A percentile compares a stretch with the other conserved stretches of the same genome.
Conservation (phyloP, 768 basidiomycete species). For the Lactifluus rugatus region DNA sequence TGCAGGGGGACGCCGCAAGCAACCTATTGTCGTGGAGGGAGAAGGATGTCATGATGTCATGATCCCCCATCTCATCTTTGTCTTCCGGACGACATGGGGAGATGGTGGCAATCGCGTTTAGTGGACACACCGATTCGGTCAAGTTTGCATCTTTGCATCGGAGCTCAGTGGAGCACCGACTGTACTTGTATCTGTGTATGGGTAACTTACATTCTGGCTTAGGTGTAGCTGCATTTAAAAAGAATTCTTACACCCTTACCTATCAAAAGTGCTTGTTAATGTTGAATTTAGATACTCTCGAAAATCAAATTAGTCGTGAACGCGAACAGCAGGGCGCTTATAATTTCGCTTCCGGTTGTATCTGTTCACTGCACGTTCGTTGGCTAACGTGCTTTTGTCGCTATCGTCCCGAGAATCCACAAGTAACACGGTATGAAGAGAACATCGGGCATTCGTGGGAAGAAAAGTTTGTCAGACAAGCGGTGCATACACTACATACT, state of each 20-base stretch:
- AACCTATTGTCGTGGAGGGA: background rate
- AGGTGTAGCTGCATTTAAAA: background rate
- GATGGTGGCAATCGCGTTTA: background rate
- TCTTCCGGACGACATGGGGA: background rate
- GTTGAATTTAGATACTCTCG: background rate
- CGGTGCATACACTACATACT: too few relatives aligned
- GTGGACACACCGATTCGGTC: background rate
- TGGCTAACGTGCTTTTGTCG: too few relatives aligned
- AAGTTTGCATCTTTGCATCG: background rate
- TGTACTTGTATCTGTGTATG: slow-evolving; percentile 4
- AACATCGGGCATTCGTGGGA: too few relatives aligned
- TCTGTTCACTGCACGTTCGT: too few relatives aligned
- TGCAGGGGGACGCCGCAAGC: background rate
- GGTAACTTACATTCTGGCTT: slow-evolving; percentile 3
- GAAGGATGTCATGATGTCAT: slow-evolving; percentile 6
- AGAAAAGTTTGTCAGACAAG: too few relatives aligned
- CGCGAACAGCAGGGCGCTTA: too few relatives aligned
- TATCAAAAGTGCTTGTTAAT: background rate
- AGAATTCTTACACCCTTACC: background rate
- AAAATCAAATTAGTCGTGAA: background rate
- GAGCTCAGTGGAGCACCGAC: background rate
- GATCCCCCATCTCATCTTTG: background rate
- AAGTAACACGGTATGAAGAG: too few relatives aligned
- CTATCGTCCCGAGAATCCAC: too few relatives aligned
- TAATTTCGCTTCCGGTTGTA: too few relatives aligned